Evolutionary conservation across 31 red algal genomes (phyloP), one percentile per base, ranked within the genome.

Genomic region (Asparagopsis taxiformis): DNA sequence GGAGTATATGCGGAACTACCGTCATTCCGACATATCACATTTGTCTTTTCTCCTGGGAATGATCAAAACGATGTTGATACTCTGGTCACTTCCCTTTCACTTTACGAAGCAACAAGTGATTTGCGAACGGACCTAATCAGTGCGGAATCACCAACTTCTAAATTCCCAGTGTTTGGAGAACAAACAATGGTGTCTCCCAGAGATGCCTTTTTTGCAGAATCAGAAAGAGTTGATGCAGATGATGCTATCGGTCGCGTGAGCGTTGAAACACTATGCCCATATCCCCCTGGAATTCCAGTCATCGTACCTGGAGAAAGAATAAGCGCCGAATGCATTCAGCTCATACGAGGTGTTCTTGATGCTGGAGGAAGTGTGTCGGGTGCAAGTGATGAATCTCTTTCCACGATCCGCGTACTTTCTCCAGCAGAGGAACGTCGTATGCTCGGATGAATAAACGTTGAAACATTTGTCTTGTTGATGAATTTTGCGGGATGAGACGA

Each of bases 1-100:
- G 94, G 90, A 35, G 90, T 98, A 0, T 98, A 98, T 55, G 84
- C 84, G 33, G 94, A 98, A 57, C 73, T 98, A 41, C 89, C 94
- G 22, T 75, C 84, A 21, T 62, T 81, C n/a, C 39, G 54, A 8
- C 72, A 79, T 53, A 9, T 88, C 22, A 80, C 80, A 11, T 91
- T 92, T 53, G 71, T 93, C 17, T 35, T 97, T 17, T 79, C 89
- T 24, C 70, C 70, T 7, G 94, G 62, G 35, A 93, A 75, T 38
- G 62, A 36, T 8, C 62, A 70, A 60, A 52, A 37, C 13, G 88
- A 97, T 38, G 68, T 93, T 26, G 78, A 82, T 28, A 20, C 39
- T 24, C 55, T 93, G 24, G 89, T 84, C 28, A 48, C 51, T 2
- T 46, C 77, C 72, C 76, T 73, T 37, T 85, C 67, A 43, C 16